Evolutionary conservation across 2,329 filamentous ascomycete genomes (phyloP), one percentile per base, ranked within the genome.

Genomic region (Fonsecaea monophora): DNA sequence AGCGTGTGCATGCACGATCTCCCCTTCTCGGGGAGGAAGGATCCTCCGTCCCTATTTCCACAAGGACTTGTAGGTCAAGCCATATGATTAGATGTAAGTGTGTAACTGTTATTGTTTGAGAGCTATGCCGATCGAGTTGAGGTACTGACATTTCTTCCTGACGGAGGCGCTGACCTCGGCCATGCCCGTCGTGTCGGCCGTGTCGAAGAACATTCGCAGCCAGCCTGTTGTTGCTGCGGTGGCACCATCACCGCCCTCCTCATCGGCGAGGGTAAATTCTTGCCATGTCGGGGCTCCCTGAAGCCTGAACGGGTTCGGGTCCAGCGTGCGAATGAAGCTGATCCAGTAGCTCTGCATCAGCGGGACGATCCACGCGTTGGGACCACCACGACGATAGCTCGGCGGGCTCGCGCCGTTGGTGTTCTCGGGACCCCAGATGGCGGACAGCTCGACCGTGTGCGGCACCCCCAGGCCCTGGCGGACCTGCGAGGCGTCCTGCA

Each of bases 311-410:
- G 72, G 80, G 74, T 93, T 94, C 0, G 91, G 91, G 75, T 94
- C 82, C 42, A 87, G 82, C 0, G 81, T 82, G 32, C 85, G 79
- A 67, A 94, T 87, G 74, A 94, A 94, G 70, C 87, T 91, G 1
- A 87, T 86, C 89, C 90, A 93, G 76, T 92, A 94, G 0, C 82
- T 84, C 73, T 92, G 89, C 34, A 90, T 84, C 0, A 90, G 78
- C 0, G 85, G 81, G 0, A 90, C 82, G 5, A 90, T 86, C 0
- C 74, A 74, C 1, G 79, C 83, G 70, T 92, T 92, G 2, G 80
- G 81, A 0, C 42, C 42, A 1, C 64, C 65, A 12, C 79, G 74
- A 7, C 75, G 75, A 71, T 92, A 92, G 55, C 85, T 88, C 2
- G 74, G 73, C 0, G 89, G 89, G 1, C 83, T 77, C 0, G 69